Evolutionary conservation across 2,329 filamentous ascomycete species (phyloP), one percentile per base, ranked within the genome.

Genomic region (Lasiodiplodia citricola): DNA sequence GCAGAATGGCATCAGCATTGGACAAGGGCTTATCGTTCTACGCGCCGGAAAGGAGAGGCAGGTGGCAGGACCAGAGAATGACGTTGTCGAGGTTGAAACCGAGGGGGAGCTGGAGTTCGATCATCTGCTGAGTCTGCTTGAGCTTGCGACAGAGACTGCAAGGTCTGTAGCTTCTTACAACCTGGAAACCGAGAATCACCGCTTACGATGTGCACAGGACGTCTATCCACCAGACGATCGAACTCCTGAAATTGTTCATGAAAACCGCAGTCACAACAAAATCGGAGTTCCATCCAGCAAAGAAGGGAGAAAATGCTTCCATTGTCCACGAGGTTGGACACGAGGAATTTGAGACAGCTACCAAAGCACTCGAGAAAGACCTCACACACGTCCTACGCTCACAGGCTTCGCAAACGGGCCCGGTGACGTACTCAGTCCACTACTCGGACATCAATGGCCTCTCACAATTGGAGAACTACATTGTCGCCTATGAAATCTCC

Each of bases 361-460:
- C 73, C 69, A 68, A 77, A 62, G 75, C 75, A 8, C 72, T 80
- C 3, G 72, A 74, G 67, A 70, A 72, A 51, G 76, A 78, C 66
- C 60, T 79, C 28, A 74, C 75, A 55, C 70, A 72, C 56, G 71
- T 72, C 10, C 67, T 79, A 68, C 71, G 62, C 14, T 54, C 62
- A 13, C 62, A 74, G 64, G 65, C 70, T 14, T 56, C 67, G 13
- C 72, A 73, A 58, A 71, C 71, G 28, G 70, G 66, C 2, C 63
- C 70, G 14, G 58, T 71, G 60, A 75, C 68, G 14, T 75, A 77
- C 56, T 77, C 76, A 0, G 75, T 79, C 4, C 78, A 80, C 58
- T 79, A 75, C 62, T 75, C 75, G 2, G 77, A 79, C 68, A 70
- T 79, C 65, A 80, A 80, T 57, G 78, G 78, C 0, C 66, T 80